Base-by-base conservation (phyloP, 768 basidiomycete species). In the Tricholoma flavovirens region DNA sequence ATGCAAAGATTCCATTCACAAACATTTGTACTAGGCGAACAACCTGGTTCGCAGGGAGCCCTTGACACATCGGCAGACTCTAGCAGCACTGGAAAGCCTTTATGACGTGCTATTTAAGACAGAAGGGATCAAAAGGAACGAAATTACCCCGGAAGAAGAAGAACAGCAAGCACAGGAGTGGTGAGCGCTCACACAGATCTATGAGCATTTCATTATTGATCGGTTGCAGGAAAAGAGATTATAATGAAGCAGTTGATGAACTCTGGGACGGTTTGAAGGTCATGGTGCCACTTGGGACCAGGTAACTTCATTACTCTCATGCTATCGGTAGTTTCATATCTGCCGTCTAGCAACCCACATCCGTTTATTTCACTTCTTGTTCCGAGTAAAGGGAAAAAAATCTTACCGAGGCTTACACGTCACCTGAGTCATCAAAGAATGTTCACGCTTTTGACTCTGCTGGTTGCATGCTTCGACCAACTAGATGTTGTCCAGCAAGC, bases 401-500 rank as follows among this genome's bases (percentile, higher is more conserved):
- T 99, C 22, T 77, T 99, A 11, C 90, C 93, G 3, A 86, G 97
- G 45, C 82, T 94, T 12, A 86, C 92, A 9, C 87, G 95, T 17
- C 88, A 93, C 62, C 80, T 98, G 15, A 81, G 81, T 59, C 79
- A 83, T 30, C 77, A 87, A 49, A 87, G 89, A 66, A 86, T 92
- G 79, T 81, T 93, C 36, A 93, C 91, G 5, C 75, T 98, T 22
- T 75, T 98, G 40, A 97, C 94, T 1, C 84, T 98, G 22, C 80
- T 98, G 33, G 87, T 97, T 49, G 95, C 95, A 0, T 96, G 93
- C 65, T 98, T 98, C 75, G 83, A 82, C 57, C 94, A 98, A 68
- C 79, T 98, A 55, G 96, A 98, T 67, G 93, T 98, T 15, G 87
- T 98, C 50, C 78, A 79, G 61, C 76, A 90, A 51, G 89, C 93